Conservation (phyloP, 139 green algal species). For the Raphidocelis subcapitata region DNA sequence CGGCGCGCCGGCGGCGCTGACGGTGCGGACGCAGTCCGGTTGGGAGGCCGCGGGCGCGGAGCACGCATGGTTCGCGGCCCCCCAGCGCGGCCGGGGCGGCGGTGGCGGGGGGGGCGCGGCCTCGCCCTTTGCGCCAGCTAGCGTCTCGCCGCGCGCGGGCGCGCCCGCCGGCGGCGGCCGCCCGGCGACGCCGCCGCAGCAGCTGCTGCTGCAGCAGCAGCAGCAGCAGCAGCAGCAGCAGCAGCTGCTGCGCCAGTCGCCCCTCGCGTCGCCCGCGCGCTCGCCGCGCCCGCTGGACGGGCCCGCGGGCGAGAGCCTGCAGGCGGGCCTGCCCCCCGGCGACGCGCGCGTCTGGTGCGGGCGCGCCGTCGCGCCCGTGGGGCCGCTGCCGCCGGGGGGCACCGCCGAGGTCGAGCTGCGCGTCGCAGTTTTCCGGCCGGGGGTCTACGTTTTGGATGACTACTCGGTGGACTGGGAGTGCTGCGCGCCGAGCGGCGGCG, state of each 20-base stretch:
- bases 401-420: constrained; percentile 35
- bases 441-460: constrained; percentile 32
- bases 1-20: constrained; percentile 23
- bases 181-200: background rate
- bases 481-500: too few species aligned
- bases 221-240: constrained; percentile 3
- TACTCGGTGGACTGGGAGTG: constrained; percentile 20
- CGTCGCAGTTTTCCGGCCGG: constrained; percentile 43
- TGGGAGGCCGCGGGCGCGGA: constrained; percentile 15
- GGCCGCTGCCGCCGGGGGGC: constrained; percentile 20
- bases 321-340: constrained; percentile 34
- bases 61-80: constrained; percentile 11
- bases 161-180: background rate
- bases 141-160: background rate
- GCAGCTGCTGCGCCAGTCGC: background rate
- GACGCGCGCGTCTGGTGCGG: constrained; percentile 48
- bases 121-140: too few species aligned
- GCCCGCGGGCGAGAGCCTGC: background rate
- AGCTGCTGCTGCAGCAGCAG: constrained; percentile 14
- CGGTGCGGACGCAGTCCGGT: constrained; percentile 28
- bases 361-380: constrained; percentile 29
- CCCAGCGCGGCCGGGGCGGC: background rate
- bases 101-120: background rate
- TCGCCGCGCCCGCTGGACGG: background rate
- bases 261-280: background rate